Base-by-base conservation (phyloP, 768 basidiomycete genomes). In the Phlebiopsis flavidoalba region DNA sequence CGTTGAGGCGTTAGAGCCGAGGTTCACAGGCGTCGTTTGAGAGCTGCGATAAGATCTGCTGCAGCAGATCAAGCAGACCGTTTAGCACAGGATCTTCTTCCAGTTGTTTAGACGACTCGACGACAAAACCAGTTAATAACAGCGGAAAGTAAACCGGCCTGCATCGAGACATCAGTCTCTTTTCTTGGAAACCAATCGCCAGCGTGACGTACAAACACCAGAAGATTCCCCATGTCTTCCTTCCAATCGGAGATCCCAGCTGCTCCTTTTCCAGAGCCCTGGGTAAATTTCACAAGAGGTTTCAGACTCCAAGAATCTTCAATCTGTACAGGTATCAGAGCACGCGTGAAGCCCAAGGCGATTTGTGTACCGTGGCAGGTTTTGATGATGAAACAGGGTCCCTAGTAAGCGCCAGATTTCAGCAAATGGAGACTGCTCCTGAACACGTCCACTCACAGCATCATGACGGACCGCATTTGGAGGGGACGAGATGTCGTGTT, bases 101-200 rank as follows among this genome's bases (percentile, higher is more conserved):
- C 17, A 64, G 58, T 50, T 37, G 46, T 11, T 24, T 17, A 49
- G 58, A 64, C 17, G 59, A 60, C 17, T 64, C 63, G 17, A 64
- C 24, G 11, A 47, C 37, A 40, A 61, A 64, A 4, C 37, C 35
- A 14, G 63, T 53, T 12, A n/a, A 64, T 40, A 10, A 64, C 57
- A 4, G 36, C 60, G 12, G 63, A 64, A 57, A 64, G 61, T 17
- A 64, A 31, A 55, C 63, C 63, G 17, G 63, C 57, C 63, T 64
- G 35, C n/a, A 19, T 33, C 1, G 10, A 6, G 35, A 2, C n/a
- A 17, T 43, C 26, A 31, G 26, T 31, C n/a, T n/a, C n/a, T n/a
- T n/a, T n/a, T 31, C 26, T 3, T 3, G 40, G 4, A 40, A 24
- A 11, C 2, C 26, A 40, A 3, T 31, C 26, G 26, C 26, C 26